A percentile compares a stretch with the other conserved stretches of the same genome.
Evolutionary conservation across 2,329 filamentous ascomycete genomes (phyloP).

Genomic region (Xylaria sp.): DNA sequence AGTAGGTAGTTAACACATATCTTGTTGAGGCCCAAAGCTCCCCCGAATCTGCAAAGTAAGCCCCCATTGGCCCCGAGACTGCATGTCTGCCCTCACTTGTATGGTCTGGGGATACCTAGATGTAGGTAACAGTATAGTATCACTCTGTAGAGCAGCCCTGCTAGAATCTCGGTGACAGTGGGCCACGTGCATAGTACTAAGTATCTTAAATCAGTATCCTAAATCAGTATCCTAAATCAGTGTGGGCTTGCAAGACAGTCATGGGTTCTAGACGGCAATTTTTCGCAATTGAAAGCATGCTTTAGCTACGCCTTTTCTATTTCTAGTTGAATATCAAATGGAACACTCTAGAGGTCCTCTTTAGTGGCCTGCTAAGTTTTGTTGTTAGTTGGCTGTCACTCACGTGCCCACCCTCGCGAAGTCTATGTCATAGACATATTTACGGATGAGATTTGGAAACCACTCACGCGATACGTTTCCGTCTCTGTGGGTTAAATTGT

Average conservation of each 20-base stretch:
- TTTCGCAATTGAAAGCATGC: background rate
- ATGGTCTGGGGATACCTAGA: no score
- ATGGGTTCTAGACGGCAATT: background rate
- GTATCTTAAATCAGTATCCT: background rate
- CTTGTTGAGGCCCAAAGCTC: no score
- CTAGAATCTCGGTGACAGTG: no score
- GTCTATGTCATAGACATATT: no score
- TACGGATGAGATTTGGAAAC: background rate
- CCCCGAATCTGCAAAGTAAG: no score
- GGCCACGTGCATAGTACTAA: background rate
- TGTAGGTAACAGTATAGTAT: no score
- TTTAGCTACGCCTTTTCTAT: background rate
- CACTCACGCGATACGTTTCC: conserved; percentile 1
- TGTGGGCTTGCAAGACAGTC: no score
- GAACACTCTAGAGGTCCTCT: background rate
- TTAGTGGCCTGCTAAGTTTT: background rate
- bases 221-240: background rate
- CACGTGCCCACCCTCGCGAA: background rate
- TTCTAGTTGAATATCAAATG: background rate
- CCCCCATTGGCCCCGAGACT: no score
- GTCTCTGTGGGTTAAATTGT: background rate
- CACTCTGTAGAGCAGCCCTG: no score
- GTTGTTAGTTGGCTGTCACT: background rate
- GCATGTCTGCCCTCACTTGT: no score
- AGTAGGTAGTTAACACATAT: background rate